Evolutionary conservation across 2,329 filamentous ascomycete genomes (phyloP), one percentile per base, ranked within the genome.

Genomic region (Xenoacremonium recifei): DNA sequence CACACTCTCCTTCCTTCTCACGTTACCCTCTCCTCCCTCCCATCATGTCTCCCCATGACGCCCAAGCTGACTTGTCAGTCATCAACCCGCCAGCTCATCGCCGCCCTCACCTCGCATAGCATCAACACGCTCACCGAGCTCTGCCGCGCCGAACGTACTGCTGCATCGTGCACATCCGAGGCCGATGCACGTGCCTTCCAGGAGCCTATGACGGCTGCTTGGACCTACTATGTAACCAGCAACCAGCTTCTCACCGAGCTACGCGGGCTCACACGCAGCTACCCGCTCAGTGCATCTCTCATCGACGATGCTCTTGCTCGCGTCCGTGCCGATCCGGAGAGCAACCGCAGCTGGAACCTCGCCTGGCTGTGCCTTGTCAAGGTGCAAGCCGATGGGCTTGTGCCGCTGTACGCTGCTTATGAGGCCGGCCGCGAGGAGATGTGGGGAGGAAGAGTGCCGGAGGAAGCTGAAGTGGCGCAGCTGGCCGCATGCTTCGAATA

Each of bases 111-210:
- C 32, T 80, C 78, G 0, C 84, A 86, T 55, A 78, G 79, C n/a
- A 71, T 89, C 60, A 89, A 89, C 60, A 89, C 85, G 1, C 71
- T 89, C 16, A 83, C 80, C 0, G 84, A 87, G 48, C 76, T 89
- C 20, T 82, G 85, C 50, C 81, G 84, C 13, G 82, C 88, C 52
- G 86, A 90, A 61, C 77, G 79, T 42, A 71, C 79, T 4, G 82
- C 85, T 18, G 78, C 81, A 3, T 63, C 70, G 3, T 74, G 79
- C 45, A 73, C 80, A 21, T 70, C 75, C 30, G 72, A 79, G 32
- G 78, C 81, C 39, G 77, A 86, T 35, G 76, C 76, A 12, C 73
- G 75, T 20, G 71, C 71, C 4, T 77, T 81, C 48, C 76, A 79
- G 57, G 66, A 65, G 5, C 81, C 84, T 10, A 85, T 89, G 81